phyloP scores from a whole-genome alignment of 1,284 basidiomycete species.

The Kalmanozyma brasiliensis region DNA sequence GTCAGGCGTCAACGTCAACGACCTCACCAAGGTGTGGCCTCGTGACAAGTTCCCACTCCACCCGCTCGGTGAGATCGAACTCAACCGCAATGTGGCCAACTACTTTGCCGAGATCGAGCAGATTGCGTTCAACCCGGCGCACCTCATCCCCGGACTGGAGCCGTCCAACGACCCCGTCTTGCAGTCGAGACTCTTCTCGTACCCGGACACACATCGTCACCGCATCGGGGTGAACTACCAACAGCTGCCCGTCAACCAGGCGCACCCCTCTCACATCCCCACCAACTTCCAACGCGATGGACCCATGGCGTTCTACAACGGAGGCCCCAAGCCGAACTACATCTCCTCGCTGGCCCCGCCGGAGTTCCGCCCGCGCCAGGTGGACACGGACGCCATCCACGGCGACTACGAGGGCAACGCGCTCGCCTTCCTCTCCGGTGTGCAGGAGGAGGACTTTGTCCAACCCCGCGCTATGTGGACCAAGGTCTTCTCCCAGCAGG shows the following conservation, averaged over 20 bases:
- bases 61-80: conserved; percentile 53
- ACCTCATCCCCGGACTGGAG: conserved; percentile 56
- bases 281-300: conserved; percentile 58
- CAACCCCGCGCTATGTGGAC: conserved; percentile 83
- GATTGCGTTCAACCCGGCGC: conserved; percentile 54
- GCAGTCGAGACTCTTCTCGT: conserved; percentile 62
- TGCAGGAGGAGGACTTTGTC: conserved; percentile 80
- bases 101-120: conserved; percentile 64
- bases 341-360: conserved; percentile 48
- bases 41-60: conserved; percentile 54
- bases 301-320: conserved; percentile 53
- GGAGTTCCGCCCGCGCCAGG: conserved; percentile 26
- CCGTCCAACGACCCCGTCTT: conserved; percentile 61
- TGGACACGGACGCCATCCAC: conserved; percentile 35
- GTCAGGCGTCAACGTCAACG: conserved; percentile 50
- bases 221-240: conserved; percentile 69
- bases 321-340: conserved; percentile 53
- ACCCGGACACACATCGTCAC: conserved; percentile 88
- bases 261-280: conserved; percentile 23
- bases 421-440: conserved; percentile 75
- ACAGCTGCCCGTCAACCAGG: conserved; percentile 56
- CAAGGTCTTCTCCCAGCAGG: conserved; percentile 78
- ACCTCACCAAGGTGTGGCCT: conserved; percentile 56
- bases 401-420: conserved; percentile 68
- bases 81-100: conserved; percentile 59